Conservation (phyloP, 2,329 filamentous ascomycete species). For the Fusarium torreyae region DNA sequence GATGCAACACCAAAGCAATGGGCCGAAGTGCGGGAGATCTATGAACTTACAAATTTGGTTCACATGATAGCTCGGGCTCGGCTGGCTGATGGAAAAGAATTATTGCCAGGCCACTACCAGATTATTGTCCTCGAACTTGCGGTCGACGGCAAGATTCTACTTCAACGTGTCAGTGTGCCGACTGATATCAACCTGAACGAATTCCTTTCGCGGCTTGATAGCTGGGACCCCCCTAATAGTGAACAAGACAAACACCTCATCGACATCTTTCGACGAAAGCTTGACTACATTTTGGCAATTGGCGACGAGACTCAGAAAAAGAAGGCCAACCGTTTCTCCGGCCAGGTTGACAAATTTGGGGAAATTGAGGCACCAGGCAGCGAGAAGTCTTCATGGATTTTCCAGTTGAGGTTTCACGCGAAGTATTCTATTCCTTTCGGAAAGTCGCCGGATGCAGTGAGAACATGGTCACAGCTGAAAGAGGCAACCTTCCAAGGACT, state of each 20-base stretch:
- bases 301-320: conserved; percentile 18
- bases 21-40: conserved; percentile 19
- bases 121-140: conserved; percentile 37
- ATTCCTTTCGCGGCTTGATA: conserved; percentile 35
- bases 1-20: conserved; percentile 24
- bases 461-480: conserved; percentile 34
- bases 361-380: conserved; percentile 2
- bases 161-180: conserved; percentile 27
- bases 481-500: conserved; percentile 23
- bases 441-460: conserved; percentile 30
- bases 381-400: conserved; percentile 37
- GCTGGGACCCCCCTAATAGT: conserved; percentile 32
- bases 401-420: conserved; percentile 24
- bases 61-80: conserved; percentile 42
- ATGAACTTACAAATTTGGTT: conserved; percentile 13
- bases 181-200: conserved; percentile 13
- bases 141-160: conserved; percentile 31
- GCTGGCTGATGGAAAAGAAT: conserved; percentile 30
- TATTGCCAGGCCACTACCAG: conserved; percentile 40
- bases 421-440: conserved; percentile 28
- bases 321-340: conserved; percentile 7
- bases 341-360: conserved; percentile 13
- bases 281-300: conserved; percentile 1
- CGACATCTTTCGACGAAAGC: conserved; percentile 16
- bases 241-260: conserved; percentile 23